Percentiles rank a stretch among this genome's conserved stretches.
Conservation (phyloP, 306 rosid genomes). For the Lathyrus aphaca region DNA sequence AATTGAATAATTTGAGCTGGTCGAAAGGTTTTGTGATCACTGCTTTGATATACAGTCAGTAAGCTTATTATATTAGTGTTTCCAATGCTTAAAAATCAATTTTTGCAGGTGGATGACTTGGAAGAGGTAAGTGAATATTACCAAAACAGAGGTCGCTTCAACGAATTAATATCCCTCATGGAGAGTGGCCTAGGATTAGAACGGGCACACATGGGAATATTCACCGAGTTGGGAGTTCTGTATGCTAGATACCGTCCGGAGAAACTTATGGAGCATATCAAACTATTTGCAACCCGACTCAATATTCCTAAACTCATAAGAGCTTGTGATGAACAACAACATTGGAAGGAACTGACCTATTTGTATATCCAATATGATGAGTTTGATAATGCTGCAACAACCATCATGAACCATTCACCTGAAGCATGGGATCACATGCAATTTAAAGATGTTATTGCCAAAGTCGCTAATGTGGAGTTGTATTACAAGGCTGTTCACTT, state of each 20-base stretch:
- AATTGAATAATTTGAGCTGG: constrained; percentile 27
- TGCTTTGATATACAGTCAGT: constrained; percentile 27
- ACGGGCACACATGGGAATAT: constrained; percentile 99
- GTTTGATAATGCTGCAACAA: constrained; percentile 97
- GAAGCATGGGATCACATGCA: constrained; percentile 99
- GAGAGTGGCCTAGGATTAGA: constrained; percentile 99
- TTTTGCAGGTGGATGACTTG: constrained; percentile 89
- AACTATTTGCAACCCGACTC: constrained; percentile 88
- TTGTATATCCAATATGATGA: constrained; percentile 97
- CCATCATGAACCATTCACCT: constrained; percentile 98
- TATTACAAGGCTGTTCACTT: constrained; percentile 98
- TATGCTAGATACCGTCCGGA: constrained; percentile 99
- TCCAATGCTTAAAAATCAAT: constrained; percentile 19
- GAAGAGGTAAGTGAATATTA: constrained; percentile 99
- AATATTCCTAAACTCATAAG: constrained; percentile 97
- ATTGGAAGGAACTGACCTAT: constrained; percentile 96
- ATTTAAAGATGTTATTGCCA: constrained; percentile 87
- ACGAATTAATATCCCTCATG: constrained; percentile 95
- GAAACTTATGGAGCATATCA: constrained; percentile 99
- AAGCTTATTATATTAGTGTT: constrained; percentile 22
- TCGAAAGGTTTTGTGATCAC: constrained; percentile 18
- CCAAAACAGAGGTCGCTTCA: constrained; percentile 99
- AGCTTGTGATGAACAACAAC: constrained; percentile 99
- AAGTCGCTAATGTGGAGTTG: constrained; percentile 96
- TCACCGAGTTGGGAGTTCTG: constrained; percentile 95